Evolutionary conservation across 805 yeast genomes (phyloP).

Genomic region (Blastobotrys americana): DNA sequence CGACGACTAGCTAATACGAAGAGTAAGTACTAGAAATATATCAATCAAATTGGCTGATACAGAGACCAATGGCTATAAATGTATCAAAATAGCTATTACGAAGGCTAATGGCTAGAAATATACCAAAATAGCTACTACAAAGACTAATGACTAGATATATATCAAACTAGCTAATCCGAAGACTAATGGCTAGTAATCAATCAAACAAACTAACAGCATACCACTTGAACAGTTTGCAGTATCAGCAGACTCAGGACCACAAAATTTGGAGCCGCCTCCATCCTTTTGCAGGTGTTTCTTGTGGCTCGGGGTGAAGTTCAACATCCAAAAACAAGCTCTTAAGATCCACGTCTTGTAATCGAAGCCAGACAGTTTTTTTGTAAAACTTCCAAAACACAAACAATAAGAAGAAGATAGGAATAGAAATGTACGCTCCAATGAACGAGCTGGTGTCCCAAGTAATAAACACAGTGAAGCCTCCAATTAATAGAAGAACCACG

Average conservation of each 20-base stretch:
- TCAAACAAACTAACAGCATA: too few species aligned
- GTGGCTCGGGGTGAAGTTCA: background rate
- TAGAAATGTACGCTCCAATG: constrained; percentile 72
- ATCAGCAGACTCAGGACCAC: background rate
- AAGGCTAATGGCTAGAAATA: too few species aligned
- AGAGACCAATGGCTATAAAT: too few species aligned
- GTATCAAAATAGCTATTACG: too few species aligned
- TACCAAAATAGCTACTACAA: too few species aligned
- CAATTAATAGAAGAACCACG: constrained; percentile 47
- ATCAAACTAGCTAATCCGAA: too few species aligned
- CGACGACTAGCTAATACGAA: too few species aligned
- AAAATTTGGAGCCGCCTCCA: background rate
- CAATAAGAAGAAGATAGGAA: constrained; percentile 54
- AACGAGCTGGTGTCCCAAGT: constrained; percentile 58
- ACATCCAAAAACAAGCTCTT: constrained; percentile 2
- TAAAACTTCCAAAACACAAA: constrained; percentile 52
- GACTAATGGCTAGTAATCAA: too few species aligned
- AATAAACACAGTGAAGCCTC: constrained; percentile 67
- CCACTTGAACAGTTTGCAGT: too few species aligned
- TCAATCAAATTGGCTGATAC: too few species aligned
- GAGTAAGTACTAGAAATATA: too few species aligned
- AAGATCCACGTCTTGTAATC: constrained; percentile 11
- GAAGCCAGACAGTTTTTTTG: constrained; percentile 9
- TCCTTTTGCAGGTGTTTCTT: background rate
- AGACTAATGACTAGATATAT: too few species aligned